These are phyloP conservation scores for Gynostemma pentaphyllum DNA, from an alignment of 306 rosid genomes.

Conservation along the genomic window DNA sequence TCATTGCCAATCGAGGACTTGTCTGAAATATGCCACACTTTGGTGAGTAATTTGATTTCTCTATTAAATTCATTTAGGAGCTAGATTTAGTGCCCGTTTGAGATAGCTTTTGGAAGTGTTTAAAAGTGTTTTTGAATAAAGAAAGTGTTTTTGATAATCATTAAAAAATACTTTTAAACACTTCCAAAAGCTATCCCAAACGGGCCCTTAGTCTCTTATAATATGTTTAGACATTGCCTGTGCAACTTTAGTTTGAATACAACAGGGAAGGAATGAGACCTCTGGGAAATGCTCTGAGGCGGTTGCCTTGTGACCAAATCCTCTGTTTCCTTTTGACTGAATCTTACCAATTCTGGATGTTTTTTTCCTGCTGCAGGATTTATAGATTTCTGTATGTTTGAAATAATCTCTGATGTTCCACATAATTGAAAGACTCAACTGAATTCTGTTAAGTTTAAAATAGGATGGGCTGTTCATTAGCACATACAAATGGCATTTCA, in stretches of 20 bases:
- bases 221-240: no score
- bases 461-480: no score
- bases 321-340: background rate
- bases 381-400: background rate
- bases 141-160: no score
- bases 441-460: no score
- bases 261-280: background rate
- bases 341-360: background rate
- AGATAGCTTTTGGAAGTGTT: background rate
- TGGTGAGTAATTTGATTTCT: constrained; percentile 41
- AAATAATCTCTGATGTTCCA: no score
- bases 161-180: no score
- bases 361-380: background rate
- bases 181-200: no score
- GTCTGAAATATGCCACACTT: constrained; percentile 66
- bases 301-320: background rate
- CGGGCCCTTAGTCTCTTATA: no score
- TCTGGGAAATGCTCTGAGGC: background rate
- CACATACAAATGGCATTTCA: no score
- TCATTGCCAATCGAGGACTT: constrained; percentile 65
- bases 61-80: background rate
- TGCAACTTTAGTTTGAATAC: background rate
- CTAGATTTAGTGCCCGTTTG: background rate
- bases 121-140: no score
- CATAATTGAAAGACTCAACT: no score